Base-by-base conservation (phyloP, 108 stramenopile species). In the Seminavis robusta region DNA sequence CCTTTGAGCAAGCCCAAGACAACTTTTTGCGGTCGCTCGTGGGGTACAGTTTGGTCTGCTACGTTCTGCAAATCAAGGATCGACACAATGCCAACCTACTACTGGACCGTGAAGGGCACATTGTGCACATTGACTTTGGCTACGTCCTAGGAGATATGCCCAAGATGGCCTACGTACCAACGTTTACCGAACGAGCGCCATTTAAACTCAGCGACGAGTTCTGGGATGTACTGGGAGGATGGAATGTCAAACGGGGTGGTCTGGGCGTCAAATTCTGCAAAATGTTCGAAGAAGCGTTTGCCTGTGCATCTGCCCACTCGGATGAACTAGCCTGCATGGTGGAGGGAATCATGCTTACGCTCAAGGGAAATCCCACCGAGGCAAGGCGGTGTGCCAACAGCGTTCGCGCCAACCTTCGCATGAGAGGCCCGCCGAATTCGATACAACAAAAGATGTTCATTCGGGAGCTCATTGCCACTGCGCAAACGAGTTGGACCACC, bases 71-170 rank as follows among this genome's bases (percentile, higher is more conserved):
- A 71, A 95, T 92, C 59, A 98, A 98, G 59, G 98, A 98, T 54
- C 57, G 98, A 8, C 98, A 98, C 77, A 98, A 98, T 67, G 96
- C 92, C 19, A 98, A 98, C 59, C 95, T 98, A 34, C 59, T 98
- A 52, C 61, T 98, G 57, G 94, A 95, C 69, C 83, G 89, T 41
- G 36, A 63, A 10, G 74, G 78, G 0, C 62, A 75, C 42, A 61
- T 81, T 19, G 63, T 73, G 56, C 98, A 98, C 76, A 98, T 98
- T 51, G 98, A 98, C 67, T 98, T 95, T 69, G 98, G 98, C 6
- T 98, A 86, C 63, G 97, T 98, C 17, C 77, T 98, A 0, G 98
- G 98, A 8, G 86, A 90, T 23, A 83, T 89, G 9, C 95, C 97
- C 9, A 96, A 96, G 47, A 89, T 90, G 86, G 86, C 86, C 42